These are phyloP conservation scores for Carex pumila DNA, from an alignment of 176 grass and related monocot species.

Conservation along the genomic window DNA sequence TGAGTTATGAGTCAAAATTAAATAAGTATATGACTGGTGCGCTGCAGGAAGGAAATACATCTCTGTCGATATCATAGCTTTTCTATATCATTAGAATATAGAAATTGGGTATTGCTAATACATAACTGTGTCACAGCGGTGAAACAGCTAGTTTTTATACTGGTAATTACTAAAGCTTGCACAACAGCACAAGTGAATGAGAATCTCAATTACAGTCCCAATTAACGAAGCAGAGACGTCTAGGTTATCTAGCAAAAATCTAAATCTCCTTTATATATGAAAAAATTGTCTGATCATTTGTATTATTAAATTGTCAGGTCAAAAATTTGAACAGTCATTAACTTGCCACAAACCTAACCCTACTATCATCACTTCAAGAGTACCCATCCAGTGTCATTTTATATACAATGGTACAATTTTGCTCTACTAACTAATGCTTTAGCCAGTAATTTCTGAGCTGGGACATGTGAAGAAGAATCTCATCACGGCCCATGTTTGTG, in stretches of 20 bases:
- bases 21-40: too few species aligned
- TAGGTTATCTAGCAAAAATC: background rate
- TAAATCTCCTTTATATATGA: background rate
- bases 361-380: background rate
- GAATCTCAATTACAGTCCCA: background rate
- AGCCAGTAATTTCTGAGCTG: conserved; percentile 98
- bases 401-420: conserved; percentile 1
- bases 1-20: too few species aligned
- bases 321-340: background rate
- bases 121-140: background rate
- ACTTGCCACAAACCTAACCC: background rate
- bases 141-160: background rate
- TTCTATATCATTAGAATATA: background rate
- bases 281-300: background rate
- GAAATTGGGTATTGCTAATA: background rate
- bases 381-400: background rate
- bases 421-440: conserved; percentile 43
- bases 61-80: background rate
- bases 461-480: conserved; percentile 93
- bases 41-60: too few species aligned
- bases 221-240: background rate
- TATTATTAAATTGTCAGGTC: background rate
- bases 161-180: background rate
- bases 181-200: background rate
- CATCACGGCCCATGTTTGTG: conserved; percentile 84